Evolutionary conservation across 2,329 filamentous ascomycete species (phyloP), one percentile per base, ranked within the genome.

Genomic region (Aspergillus phoenicis): DNA sequence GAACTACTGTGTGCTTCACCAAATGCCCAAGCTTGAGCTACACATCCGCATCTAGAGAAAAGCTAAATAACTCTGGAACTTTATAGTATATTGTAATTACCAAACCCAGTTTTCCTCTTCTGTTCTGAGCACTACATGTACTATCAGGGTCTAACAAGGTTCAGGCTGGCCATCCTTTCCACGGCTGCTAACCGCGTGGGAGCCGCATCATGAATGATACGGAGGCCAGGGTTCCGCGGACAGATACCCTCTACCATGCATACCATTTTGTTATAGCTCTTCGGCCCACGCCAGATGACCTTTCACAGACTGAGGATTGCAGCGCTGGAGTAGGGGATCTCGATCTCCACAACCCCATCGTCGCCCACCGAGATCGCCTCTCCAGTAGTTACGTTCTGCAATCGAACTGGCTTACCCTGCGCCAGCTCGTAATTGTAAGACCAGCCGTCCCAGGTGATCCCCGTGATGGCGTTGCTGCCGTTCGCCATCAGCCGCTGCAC

Each of bases 381-480:
- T 0, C 79, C 82, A 4, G 75, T 70, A 3, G 85, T 88, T 13
- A 86, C 80, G 68, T 89, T 88, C 0, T 62, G 59, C 71, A 88
- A 65, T 59, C 79, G 70, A 36, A 86, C 83, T 2, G 86, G 84
- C 69, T 71, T 75, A 0, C 86, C 87, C 4, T 77, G 65, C 10
- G 83, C 79, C 53, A 88, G 73, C 71, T 89, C 86, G 60, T 82
- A 83, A 66, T 88, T 85, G 64, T 86, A 89, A 63, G 84, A 88
- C 69, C 77, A 81, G 1, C 85, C 86, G 70, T 88, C 84, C 76
- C 82, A 89, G 0, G 84, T 84, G 47, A 88, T 82, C 0, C 86
- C 86, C 0, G 83, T 83, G 22, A 87, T 82, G 8, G 87, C 86
- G 73, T 89, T 85, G 63, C 84, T 88, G 0, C 87, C 87, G 71